Evolutionary conservation across 805 yeast genomes (phyloP), one percentile per base, ranked within the genome.

Genomic region (Metschnikowia dekortorum): DNA sequence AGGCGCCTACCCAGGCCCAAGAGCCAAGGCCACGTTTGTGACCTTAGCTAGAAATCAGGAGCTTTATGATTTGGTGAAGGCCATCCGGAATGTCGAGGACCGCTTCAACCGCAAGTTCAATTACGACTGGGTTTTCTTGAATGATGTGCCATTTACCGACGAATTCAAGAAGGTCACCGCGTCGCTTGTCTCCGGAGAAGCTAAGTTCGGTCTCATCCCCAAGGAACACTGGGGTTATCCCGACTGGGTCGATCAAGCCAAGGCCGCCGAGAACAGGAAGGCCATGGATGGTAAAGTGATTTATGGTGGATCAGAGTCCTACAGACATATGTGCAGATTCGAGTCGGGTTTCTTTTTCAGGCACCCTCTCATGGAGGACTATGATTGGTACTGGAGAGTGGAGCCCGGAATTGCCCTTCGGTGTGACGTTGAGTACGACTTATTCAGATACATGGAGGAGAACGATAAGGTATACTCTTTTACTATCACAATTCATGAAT

Each of bases 81-180:
- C 95, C 7, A 85, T 88, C 53, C 77, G 88, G 66, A 80, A 84
- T 44, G 79, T 91, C 48, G 97, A 92, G 70, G 97, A 90, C 67
- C 76, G 97, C 55, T 92, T 94, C 76, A 92, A 92, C 74, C 65
- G 71, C 14, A 78, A 87, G 44, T 91, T 71, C 71, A 78, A 87
- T 55, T 92, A 92, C 64, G 97, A 95, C 60, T 92, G 98, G 97
- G 94, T 90, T 29, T 94, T 92, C 67, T 75, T 92, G 60, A 92
- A 92, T 67, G 97, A 92, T 65, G 89, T 84, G 51, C 85, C 79
- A 44, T 94, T 92, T 70, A 75, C 81, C 46, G 90, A 88, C 2
- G 94, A 89, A 60, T 92, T 94, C 68, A 88, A 81, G 60, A 69
- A 71, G 29, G 78, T 81, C 30, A 87, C 96, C 11, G 55, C 79